Evolutionary conservation across 2,329 filamentous ascomycete species (phyloP).

Genomic region (Fusarium heterosporum): DNA sequence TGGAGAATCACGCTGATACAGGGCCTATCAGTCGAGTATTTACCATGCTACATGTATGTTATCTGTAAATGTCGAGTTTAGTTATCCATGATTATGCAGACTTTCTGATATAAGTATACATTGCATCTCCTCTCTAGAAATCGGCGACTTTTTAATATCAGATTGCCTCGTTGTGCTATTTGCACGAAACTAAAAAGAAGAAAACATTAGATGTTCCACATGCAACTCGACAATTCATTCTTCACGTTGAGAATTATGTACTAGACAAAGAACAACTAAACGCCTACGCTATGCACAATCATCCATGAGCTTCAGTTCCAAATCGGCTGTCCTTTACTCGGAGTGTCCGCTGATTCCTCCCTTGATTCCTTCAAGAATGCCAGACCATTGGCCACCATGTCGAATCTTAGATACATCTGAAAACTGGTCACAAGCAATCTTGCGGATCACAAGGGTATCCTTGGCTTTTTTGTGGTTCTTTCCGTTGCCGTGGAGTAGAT

Average conservation of each 20-base stretch:
- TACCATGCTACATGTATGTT: too few relatives aligned
- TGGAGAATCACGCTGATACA: too few relatives aligned
- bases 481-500: slow-evolving; percentile 72
- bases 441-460: slow-evolving; percentile 80
- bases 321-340: slow-evolving; percentile 31
- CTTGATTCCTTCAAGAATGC: slow-evolving; percentile 64
- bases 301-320: not conserved
- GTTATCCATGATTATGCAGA: too few relatives aligned
- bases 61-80: too few relatives aligned
- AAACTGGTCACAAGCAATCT: slow-evolving; percentile 74
- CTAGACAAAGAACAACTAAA: slow-evolving; percentile 23
- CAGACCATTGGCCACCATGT: slow-evolving; percentile 60
- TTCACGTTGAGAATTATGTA: not conserved
- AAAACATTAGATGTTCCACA: not conserved
- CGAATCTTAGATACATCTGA: slow-evolving; percentile 59
- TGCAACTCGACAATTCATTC: not conserved
- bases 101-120: too few relatives aligned
- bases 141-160: too few relatives aligned
- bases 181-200: not conserved
- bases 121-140: too few relatives aligned
- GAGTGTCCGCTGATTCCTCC: slow-evolving; percentile 55
- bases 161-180: too few relatives aligned
- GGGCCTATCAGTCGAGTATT: too few relatives aligned
- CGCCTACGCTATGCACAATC: slow-evolving; percentile 45
- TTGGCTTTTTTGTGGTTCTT: slow-evolving; percentile 72